phyloP scores from a whole-genome alignment of 768 basidiomycete species.

The Pholiota conissans region DNA sequence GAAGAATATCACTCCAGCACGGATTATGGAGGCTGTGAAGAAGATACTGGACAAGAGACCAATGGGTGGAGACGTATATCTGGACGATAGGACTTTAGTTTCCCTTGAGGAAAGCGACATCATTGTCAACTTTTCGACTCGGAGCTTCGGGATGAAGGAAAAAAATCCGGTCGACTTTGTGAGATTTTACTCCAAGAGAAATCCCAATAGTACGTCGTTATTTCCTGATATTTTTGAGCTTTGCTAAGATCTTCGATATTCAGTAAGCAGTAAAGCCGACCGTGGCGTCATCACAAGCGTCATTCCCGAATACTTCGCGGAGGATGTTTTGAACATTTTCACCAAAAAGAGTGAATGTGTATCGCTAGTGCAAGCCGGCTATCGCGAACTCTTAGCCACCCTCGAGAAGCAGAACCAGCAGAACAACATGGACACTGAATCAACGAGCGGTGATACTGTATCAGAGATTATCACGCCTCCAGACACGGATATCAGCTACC shows the following conservation, averaged over 20 bases:
- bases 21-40: conserved; percentile 35
- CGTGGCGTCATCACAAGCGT: conserved; percentile 61
- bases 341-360: conserved; percentile 57
- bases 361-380: conserved; percentile 67
- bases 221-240: neutral
- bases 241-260: neutral
- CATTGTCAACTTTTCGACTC: conserved; percentile 56
- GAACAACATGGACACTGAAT: neutral
- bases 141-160: conserved; percentile 77
- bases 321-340: conserved; percentile 65
- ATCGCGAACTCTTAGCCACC: conserved; percentile 40
- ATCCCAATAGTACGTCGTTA: conserved; percentile 47
- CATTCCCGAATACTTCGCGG: conserved; percentile 62
- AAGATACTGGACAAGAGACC: neutral
- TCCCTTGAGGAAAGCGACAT: conserved; percentile 48
- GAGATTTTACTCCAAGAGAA: conserved; percentile 70
- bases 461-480: neutral
- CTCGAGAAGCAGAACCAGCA: too few relatives aligned
- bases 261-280: conserved; percentile 44
- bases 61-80: neutral
- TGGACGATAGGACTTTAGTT: neutral
- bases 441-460: neutral
- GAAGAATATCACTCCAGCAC: conserved; percentile 36
- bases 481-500: neutral
- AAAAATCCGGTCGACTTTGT: conserved; percentile 66